Conservation (phyloP, 257 asterid species). For the Solanum piurae region DNA sequence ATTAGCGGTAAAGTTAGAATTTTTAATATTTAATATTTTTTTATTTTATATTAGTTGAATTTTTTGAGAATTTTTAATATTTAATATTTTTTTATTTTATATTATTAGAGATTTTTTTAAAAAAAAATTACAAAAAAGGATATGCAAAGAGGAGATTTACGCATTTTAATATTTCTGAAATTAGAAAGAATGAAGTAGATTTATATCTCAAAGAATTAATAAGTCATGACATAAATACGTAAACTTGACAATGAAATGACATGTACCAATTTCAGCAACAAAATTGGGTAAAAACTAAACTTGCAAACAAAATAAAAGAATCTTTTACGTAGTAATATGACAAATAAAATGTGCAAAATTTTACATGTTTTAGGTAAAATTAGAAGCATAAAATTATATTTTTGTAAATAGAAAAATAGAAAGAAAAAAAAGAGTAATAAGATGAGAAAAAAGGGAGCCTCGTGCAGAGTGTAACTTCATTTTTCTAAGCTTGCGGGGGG, state of each 20-base stretch:
- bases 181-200: neutral
- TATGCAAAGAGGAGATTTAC: neutral
- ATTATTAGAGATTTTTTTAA: too few relatives aligned
- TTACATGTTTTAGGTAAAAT: neutral
- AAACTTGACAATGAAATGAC: neutral
- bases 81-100: too few relatives aligned
- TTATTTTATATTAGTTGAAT: too few relatives aligned
- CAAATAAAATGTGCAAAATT: neutral
- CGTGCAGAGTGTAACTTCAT: constrained; percentile 25
- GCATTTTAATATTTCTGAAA: neutral
- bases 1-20: too few relatives aligned
- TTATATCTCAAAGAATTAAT: neutral
- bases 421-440: neutral
- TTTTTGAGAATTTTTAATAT: too few relatives aligned
- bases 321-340: neutral
- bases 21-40: too few relatives aligned
- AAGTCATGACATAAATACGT: neutral
- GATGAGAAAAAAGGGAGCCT: constrained; percentile 18
- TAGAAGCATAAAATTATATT: constrained; percentile 2
- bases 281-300: neutral
- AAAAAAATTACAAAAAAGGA: too few relatives aligned
- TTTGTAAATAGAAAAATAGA: neutral
- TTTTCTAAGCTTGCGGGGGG: constrained; percentile 23
- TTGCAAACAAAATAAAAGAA: neutral
- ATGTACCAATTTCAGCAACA: neutral